Base-by-base conservation (phyloP, 805 yeast species). In the Candida palmyrensis region DNA sequence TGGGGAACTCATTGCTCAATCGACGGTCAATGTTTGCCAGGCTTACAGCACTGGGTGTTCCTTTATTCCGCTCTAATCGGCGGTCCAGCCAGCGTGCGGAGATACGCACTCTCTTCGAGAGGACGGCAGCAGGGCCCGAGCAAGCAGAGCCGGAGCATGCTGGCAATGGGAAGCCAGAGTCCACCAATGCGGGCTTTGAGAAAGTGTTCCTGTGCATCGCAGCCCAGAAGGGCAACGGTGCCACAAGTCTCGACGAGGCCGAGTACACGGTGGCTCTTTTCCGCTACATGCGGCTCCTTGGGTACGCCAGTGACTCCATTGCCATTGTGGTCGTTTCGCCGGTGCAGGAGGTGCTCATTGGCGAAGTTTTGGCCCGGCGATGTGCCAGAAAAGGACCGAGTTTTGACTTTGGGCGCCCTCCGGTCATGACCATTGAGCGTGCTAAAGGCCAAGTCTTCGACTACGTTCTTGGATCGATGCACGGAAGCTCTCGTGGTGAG, bases 231-330 rank as follows among this genome's bases (percentile, higher is more conserved):
- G 29, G 34, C 18, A 18, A 20, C 5, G 19, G 20, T 2, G 19
- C 14, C 8, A 38, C 36, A 3, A 39, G 35, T 19, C 28, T 44
- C 3, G 37, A 40, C 27, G 52, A 45, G 27, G 52, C 49, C 7
- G 47, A 45, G 23, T 43, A 42, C 27, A 35, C 67, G 12, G 71
- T 71, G 11, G 50, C 56, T 1, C 38, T 74, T 5, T 74, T 55
- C 42, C 65, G 62, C 49, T 74, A 71, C 36, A 52, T 77, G 66
- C 43, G 70, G 4, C 38, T 62, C 3, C 33, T 64, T 14, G 75
- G 73, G 0, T 74, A 73, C 37, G 59, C 71, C 0, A 25, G 44
- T 1, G 39, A 47, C 1, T 45, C 46, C 14, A 61, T 78, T 13
- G 53, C 60, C 13, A 62, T 79, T 7, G 41, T 67, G 17, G 62